Conservation (phyloP, 2,329 filamentous ascomycete genomes). For the Alternaria arbusti region DNA sequence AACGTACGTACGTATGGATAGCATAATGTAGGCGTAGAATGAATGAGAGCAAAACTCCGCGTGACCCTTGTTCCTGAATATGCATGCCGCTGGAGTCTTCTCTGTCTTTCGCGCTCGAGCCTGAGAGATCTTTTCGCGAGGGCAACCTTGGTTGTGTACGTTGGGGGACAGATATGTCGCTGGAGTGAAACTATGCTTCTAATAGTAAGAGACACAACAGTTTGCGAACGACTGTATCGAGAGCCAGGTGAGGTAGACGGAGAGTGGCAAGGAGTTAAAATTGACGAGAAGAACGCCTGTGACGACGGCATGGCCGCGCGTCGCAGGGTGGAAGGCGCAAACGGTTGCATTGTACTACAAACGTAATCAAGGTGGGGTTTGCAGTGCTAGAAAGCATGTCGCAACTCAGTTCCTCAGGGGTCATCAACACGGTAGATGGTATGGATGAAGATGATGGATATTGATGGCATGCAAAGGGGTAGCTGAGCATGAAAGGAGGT, state of each 20-base stretch:
- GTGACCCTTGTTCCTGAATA: not conserved
- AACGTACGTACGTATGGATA: not conserved
- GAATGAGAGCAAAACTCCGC: fast-evolving
- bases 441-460: not conserved
- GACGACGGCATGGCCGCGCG: not conserved
- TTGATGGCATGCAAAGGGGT: not conserved
- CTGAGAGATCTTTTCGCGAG: no score
- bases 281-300: not conserved
- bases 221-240: not conserved
- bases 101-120: no score
- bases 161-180: no score
- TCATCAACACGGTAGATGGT: fast-evolving
- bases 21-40: not conserved
- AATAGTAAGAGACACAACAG: not conserved
- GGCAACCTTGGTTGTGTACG: no score
- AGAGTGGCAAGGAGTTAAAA: not conserved
- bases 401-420: not conserved
- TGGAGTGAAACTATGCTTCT: not conserved
- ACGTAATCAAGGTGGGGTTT: not conserved
- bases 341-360: not conserved
- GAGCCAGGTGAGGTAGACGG: fast-evolving
- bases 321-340: not conserved
- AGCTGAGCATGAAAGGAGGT: not conserved
- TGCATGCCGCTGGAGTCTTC: fast-evolving
- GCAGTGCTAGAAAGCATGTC: not conserved